These are phyloP conservation scores for Fragaria ananassa DNA, from an alignment of 306 rosid genomes.

Conservation along the genomic window DNA sequence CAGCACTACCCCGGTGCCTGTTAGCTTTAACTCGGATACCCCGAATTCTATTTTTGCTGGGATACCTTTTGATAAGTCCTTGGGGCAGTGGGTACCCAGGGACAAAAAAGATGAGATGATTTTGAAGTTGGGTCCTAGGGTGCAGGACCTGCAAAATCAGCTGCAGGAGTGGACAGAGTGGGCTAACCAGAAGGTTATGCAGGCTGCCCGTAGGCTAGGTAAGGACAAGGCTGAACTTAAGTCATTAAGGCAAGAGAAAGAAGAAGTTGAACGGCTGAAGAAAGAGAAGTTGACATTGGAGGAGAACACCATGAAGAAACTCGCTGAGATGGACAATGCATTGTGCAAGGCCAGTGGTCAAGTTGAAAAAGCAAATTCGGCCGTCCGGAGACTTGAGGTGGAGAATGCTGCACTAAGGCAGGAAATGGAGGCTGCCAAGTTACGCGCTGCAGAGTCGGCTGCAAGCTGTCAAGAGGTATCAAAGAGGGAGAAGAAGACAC, in stretches of 20 bases:
- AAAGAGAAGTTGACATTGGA: slow-evolving; percentile 77
- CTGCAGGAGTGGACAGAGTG: slow-evolving; percentile 93
- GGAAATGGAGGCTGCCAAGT: slow-evolving; percentile 82
- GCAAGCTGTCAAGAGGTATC: slow-evolving; percentile 75
- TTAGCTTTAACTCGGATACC: slow-evolving; percentile 37
- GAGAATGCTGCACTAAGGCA: slow-evolving; percentile 68
- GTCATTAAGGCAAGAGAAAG: slow-evolving; percentile 78
- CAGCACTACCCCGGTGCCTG: slow-evolving; percentile 37
- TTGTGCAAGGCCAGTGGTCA: slow-evolving; percentile 79
- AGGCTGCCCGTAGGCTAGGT: slow-evolving; percentile 84
- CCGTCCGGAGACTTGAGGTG: slow-evolving; percentile 71
- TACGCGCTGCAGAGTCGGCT: slow-evolving; percentile 68
- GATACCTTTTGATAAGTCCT: slow-evolving; percentile 55
- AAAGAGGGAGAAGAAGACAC: slow-evolving; percentile 71
- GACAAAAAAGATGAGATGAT: slow-evolving; percentile 85
- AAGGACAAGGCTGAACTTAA: slow-evolving; percentile 84
- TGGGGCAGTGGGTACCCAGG: slow-evolving; percentile 56
- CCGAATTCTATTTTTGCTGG: slow-evolving; percentile 41
- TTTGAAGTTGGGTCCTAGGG: slow-evolving; percentile 64
- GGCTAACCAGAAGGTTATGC: slow-evolving; percentile 96
- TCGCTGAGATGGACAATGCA: slow-evolving; percentile 86
- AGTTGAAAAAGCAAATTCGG: slow-evolving; percentile 77
- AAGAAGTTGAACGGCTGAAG: slow-evolving; percentile 77
- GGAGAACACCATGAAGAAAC: slow-evolving; percentile 83
- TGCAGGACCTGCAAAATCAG: slow-evolving; percentile 69